Evolutionary conservation across 116 monocot species (phyloP).

Genomic region (Posidonia oceanica): DNA sequence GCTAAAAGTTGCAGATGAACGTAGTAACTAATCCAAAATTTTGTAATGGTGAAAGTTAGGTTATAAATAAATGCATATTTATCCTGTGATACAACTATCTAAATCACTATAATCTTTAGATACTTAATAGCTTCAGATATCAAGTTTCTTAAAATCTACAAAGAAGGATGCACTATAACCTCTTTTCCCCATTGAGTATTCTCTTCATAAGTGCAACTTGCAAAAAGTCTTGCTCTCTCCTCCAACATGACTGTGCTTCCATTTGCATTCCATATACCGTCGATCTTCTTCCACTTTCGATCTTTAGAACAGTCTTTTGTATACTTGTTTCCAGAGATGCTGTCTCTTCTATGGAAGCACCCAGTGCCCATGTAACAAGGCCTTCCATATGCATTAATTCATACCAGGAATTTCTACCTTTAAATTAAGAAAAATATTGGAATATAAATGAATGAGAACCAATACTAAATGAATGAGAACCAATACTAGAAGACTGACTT

Average conservation of each 20-base stretch:
- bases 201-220: conserved; percentile 25
- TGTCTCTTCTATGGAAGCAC: conserved; percentile 51
- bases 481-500: background rate
- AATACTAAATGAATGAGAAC: background rate
- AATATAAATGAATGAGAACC: background rate
- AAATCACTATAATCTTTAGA: no score
- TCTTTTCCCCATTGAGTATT: conserved; percentile 41
- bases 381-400: conserved; percentile 43
- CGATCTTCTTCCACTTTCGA: conserved; percentile 1
- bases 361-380: conserved; percentile 41
- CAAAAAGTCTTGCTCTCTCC: conserved; percentile 18
- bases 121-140: no score
- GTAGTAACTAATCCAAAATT: no score
- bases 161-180: conserved; percentile 9
- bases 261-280: background rate
- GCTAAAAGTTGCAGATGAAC: no score
- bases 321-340: conserved; percentile 28
- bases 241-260: conserved; percentile 21
- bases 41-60: no score
- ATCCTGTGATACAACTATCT: no score
- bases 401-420: conserved; percentile 42
- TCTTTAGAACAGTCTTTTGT: conserved; percentile 20
- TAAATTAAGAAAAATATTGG: background rate
- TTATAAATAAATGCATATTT: no score
- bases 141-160: background rate